Conservation (phyloP, 2,329 filamentous ascomycete species). For the Curvularia lunata region DNA sequence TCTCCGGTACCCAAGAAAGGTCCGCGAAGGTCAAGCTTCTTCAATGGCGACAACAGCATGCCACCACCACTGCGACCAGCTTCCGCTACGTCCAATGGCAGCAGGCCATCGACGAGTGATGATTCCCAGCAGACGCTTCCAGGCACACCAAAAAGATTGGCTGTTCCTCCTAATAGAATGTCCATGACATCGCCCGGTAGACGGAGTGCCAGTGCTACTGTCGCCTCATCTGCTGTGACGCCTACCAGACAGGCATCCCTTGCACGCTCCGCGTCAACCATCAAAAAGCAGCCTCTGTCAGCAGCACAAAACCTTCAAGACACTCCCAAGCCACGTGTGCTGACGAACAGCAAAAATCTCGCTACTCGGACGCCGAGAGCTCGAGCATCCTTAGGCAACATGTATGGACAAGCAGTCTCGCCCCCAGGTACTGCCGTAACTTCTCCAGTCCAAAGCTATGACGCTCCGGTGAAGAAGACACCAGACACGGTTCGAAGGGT, state of each 20-base stretch:
- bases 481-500: slow-evolving; percentile 48
- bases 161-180: slow-evolving; percentile 24
- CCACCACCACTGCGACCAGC: slow-evolving; percentile 68
- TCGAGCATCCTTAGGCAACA: slow-evolving; percentile 40
- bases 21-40: slow-evolving; percentile 74
- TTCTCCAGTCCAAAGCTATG: slow-evolving; percentile 21
- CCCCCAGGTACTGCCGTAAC: slow-evolving; percentile 34
- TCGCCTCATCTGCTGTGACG: slow-evolving; percentile 31
- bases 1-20: slow-evolving; percentile 68
- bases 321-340: slow-evolving; percentile 38
- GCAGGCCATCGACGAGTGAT: slow-evolving; percentile 58
- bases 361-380: slow-evolving; percentile 43
- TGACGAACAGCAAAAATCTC: slow-evolving; percentile 48
- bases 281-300: slow-evolving; percentile 39
- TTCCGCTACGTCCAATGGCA: slow-evolving; percentile 63
- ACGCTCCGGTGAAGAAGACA: slow-evolving; percentile 39
- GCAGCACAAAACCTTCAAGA: slow-evolving; percentile 35
- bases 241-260: slow-evolving; percentile 43
- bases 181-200: slow-evolving; percentile 48
- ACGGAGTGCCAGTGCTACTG: slow-evolving; percentile 45
- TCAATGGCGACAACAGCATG: slow-evolving; percentile 67
- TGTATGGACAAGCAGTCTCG: slow-evolving; percentile 46
- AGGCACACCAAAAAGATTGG: slow-evolving; percentile 40
- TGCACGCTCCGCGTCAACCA: slow-evolving; percentile 41
- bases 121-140: slow-evolving; percentile 40